Conservation (phyloP, 805 yeast species). For the Wickerhamomyces ciferrii region DNA sequence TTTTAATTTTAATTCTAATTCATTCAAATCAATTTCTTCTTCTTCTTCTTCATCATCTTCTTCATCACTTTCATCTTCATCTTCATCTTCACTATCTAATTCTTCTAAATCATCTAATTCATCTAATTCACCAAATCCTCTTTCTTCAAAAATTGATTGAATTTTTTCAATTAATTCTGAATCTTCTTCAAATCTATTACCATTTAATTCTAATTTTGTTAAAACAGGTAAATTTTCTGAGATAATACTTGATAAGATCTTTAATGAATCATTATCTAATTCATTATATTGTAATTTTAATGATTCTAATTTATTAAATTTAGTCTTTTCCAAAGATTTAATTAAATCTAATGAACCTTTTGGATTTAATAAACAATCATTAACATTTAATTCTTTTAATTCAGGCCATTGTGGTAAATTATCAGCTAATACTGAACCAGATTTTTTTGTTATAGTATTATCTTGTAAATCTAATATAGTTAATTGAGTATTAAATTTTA, state of each 20-base stretch:
- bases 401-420: constrained; percentile 58
- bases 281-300: constrained; percentile 88
- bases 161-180: constrained; percentile 61
- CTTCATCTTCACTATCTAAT: constrained; percentile 56
- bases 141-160: constrained; percentile 55
- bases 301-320: constrained; percentile 39
- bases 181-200: constrained; percentile 91
- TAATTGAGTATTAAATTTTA: constrained; percentile 54
- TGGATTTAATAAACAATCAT: constrained; percentile 82
- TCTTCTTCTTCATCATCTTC: constrained; percentile 30
- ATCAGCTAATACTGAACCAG: constrained; percentile 60
- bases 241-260: constrained; percentile 50
- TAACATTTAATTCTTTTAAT: constrained; percentile 74
- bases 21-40: constrained; percentile 39
- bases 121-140: constrained; percentile 80
- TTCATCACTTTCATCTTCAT: constrained; percentile 32
- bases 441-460: constrained; percentile 78
- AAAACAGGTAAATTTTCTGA: constrained; percentile 52
- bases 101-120: constrained; percentile 96
- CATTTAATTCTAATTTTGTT: constrained; percentile 76
- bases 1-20: constrained; percentile 33
- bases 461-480: constrained; percentile 85
- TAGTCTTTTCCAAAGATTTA: constrained; percentile 37
- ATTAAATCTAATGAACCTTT: constrained; percentile 62
- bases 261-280: constrained; percentile 62